phyloP scores from a whole-genome alignment of 2,329 filamentous ascomycete genomes.

The Rutstroemia sydowiana region DNA sequence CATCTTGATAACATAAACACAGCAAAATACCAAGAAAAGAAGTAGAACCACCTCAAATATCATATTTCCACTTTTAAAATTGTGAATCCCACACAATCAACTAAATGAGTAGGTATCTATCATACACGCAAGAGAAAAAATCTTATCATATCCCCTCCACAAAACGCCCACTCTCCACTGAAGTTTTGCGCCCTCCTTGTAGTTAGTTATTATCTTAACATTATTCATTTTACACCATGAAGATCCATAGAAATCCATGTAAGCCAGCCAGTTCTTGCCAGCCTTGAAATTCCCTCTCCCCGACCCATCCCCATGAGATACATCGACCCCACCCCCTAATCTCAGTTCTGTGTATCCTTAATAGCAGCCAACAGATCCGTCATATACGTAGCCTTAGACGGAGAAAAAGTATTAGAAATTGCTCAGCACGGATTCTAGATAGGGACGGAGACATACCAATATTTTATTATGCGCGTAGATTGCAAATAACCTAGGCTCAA shows the following conservation, averaged over 20 bases:
- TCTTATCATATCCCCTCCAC: no score
- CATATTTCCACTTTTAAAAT: no score
- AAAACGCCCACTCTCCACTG: not conserved
- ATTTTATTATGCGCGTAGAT: constrained; percentile 62
- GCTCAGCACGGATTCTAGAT: not conserved
- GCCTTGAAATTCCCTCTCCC: not conserved
- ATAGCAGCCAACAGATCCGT: constrained; percentile 15
- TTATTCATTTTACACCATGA: not conserved
- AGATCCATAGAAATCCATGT: not conserved
- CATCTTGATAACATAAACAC: no score
- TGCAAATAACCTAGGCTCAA: constrained; percentile 58
- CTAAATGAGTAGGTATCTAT: not conserved
- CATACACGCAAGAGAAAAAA: not conserved
- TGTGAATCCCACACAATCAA: not conserved
- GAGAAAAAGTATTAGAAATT: constrained; percentile 11
- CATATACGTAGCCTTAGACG: constrained; percentile 17
- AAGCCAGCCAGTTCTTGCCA: not conserved
- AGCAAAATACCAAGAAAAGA: no score
- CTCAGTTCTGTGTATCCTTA: constrained; percentile 12
- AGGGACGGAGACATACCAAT: constrained; percentile 38
- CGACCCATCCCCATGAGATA: not conserved
- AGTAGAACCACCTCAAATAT: no score
- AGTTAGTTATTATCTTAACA: not conserved
- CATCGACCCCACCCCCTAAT: not conserved
- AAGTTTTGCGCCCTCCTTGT: not conserved